Evolutionary conservation across 2,329 filamentous ascomycete species (phyloP).

Genomic region (Fusarium burgessii): DNA sequence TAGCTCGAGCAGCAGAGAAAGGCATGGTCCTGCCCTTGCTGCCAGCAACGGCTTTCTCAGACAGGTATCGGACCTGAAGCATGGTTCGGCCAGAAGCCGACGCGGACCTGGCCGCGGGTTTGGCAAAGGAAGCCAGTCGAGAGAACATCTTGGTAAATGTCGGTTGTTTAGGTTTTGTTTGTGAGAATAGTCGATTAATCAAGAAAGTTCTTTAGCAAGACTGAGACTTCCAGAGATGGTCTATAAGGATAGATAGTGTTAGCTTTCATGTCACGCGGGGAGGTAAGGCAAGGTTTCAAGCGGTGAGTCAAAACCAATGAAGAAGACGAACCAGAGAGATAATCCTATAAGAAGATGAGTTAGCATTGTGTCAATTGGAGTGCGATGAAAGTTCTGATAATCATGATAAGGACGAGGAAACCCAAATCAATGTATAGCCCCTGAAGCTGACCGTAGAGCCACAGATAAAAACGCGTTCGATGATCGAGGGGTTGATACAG

Average conservation of each 20-base stretch:
- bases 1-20: slow-evolving; percentile 67
- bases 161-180: slow-evolving; percentile 20
- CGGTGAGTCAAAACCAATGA: slow-evolving; percentile 57
- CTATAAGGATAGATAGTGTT: slow-evolving; percentile 45
- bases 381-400: slow-evolving; percentile 14
- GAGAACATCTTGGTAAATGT: slow-evolving; percentile 65
- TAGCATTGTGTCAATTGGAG: slow-evolving; percentile 53
- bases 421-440: background rate
- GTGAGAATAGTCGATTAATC: slow-evolving; percentile 25
- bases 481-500: slow-evolving; percentile 36
- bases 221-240: slow-evolving; percentile 59
- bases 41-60: slow-evolving; percentile 64
- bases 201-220: slow-evolving; percentile 46
- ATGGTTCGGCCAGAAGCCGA: slow-evolving; percentile 55
- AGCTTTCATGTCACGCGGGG: slow-evolving; percentile 22
- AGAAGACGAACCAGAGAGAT: slow-evolving; percentile 75
- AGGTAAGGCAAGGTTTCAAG: slow-evolving; percentile 37
- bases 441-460: slow-evolving; percentile 17
- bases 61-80: slow-evolving; percentile 54
- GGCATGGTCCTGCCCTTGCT: slow-evolving; percentile 79
- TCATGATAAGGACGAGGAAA: background rate
- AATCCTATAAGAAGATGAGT: slow-evolving; percentile 68
- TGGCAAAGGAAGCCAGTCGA: slow-evolving; percentile 66
- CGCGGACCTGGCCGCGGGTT: slow-evolving; percentile 62
- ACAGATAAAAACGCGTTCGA: slow-evolving; percentile 19